Evolutionary conservation across 768 basidiomycete species (phyloP).

Genomic region (Heimioporus sp.): DNA sequence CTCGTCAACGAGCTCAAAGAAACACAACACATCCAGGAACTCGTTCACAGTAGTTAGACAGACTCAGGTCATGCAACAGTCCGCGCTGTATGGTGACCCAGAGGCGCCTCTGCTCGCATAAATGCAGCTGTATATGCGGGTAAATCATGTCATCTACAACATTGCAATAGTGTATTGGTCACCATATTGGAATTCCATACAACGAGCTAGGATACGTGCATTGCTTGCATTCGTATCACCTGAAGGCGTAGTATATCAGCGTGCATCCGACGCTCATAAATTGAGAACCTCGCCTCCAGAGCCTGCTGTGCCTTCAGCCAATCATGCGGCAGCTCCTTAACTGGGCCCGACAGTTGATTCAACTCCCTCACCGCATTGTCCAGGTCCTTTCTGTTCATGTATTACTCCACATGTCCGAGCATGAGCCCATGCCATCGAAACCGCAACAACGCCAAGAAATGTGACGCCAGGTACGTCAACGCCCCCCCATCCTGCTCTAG

Average conservation of each 20-base stretch:
- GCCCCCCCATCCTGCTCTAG: constrained; percentile 91
- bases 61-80: constrained; percentile 88
- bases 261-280: no score
- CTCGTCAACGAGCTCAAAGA: constrained; percentile 72
- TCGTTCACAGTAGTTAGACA: constrained; percentile 71
- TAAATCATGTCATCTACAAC: constrained; percentile 12
- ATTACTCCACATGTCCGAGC: constrained; percentile 83
- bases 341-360: no score
- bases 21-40: constrained; percentile 38
- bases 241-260: no score
- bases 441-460: constrained; percentile 66
- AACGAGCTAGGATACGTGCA: no score
- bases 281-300: no score
- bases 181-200: no score
- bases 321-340: no score
- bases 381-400: constrained; percentile 89
- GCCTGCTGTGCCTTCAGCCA: no score
- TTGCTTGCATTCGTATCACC: no score
- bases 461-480: constrained; percentile 83
- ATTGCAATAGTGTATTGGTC: constrained; percentile 19
- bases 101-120: constrained; percentile 1
- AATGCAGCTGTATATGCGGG: background rate
- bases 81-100: constrained; percentile 63
- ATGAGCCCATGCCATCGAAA: constrained; percentile 77
- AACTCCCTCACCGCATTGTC: constrained; percentile 81